phyloP scores from a whole-genome alignment of 495 filamentous ascomycete species.

The Staphylotrichum longicolle region DNA sequence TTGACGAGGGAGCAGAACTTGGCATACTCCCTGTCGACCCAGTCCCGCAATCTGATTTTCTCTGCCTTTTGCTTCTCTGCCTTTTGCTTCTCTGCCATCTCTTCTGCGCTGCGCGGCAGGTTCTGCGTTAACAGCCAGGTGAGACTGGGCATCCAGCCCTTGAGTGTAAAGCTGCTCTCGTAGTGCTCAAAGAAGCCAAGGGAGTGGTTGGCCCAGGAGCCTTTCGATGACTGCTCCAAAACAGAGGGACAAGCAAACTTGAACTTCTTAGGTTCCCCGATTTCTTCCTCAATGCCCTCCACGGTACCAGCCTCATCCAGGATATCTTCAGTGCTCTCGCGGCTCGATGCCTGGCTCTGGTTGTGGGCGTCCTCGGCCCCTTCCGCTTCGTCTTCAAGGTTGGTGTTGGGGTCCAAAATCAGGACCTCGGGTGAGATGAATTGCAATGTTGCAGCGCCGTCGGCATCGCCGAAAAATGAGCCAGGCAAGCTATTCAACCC shows the following conservation, averaged over 20 bases:
- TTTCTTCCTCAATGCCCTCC: background rate
- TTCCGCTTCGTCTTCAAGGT: conserved; percentile 22
- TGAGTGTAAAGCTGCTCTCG: conserved; percentile 33
- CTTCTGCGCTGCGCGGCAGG: conserved; percentile 35
- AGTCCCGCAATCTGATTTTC: conserved; percentile 19
- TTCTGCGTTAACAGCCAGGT: conserved; percentile 33
- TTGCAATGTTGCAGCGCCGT: background rate
- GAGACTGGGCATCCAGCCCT: conserved; percentile 35
- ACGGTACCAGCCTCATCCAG: background rate
- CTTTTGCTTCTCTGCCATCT: conserved; percentile 33
- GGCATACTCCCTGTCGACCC: conserved; percentile 40
- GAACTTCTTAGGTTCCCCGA: conserved; percentile 7
- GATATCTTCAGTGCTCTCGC: background rate
- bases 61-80: conserved; percentile 26
- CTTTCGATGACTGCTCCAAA: conserved; percentile 19
- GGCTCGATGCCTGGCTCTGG: background rate
- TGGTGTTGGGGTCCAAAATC: conserved; percentile 33
- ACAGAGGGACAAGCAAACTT: conserved; percentile 20
- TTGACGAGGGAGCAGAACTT: conserved; percentile 38
- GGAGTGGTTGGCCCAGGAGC: conserved; percentile 27
- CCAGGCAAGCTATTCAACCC: conserved; percentile 34
- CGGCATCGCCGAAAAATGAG: conserved; percentile 21
- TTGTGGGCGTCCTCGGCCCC: background rate
- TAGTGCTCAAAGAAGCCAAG: conserved; percentile 32
- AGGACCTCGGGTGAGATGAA: conserved; percentile 1